Conservation (phyloP, 2,329 filamentous ascomycete genomes). For the Neobulgaria alba region DNA sequence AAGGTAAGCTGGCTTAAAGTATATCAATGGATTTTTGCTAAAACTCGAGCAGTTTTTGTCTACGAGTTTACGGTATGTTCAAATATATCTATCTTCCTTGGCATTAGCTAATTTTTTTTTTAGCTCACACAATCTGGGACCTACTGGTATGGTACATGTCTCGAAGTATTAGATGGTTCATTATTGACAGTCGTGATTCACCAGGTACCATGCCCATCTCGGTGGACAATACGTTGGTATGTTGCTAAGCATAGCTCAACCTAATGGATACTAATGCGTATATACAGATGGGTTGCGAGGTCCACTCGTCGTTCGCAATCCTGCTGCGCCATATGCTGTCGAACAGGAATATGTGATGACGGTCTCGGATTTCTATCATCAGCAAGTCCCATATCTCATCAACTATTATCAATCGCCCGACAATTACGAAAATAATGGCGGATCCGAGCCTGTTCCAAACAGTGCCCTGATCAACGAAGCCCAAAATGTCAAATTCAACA, state of each 20-base stretch:
- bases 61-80: conserved; percentile 33
- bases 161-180: too few species aligned
- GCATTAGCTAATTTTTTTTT: too few species aligned
- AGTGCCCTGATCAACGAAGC: conserved; percentile 12
- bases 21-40: too few species aligned
- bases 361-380: conserved; percentile 48
- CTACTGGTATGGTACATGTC: too few species aligned
- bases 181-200: too few species aligned
- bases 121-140: conserved; percentile 34
- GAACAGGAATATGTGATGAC: conserved; percentile 40
- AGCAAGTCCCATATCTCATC: conserved; percentile 26
- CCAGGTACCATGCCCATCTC: conserved; percentile 57
- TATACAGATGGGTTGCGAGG: conserved; percentile 61
- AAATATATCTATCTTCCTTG: too few species aligned
- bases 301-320: conserved; percentile 50
- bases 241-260: too few species aligned
- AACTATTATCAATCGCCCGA: conserved; percentile 10
- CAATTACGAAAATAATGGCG: conserved; percentile 29
- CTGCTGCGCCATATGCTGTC: conserved; percentile 40
- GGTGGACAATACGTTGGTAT: conserved; percentile 26
- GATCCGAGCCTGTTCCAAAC: conserved; percentile 13
- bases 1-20: too few species aligned
- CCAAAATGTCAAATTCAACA: conserved; percentile 13
- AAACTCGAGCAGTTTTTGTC: conserved; percentile 25
- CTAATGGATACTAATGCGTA: too few species aligned